Evolutionary conservation across 2,329 filamentous ascomycete species (phyloP), one percentile per base, ranked within the genome.

Genomic region (Scedosporium apiospermum): DNA sequence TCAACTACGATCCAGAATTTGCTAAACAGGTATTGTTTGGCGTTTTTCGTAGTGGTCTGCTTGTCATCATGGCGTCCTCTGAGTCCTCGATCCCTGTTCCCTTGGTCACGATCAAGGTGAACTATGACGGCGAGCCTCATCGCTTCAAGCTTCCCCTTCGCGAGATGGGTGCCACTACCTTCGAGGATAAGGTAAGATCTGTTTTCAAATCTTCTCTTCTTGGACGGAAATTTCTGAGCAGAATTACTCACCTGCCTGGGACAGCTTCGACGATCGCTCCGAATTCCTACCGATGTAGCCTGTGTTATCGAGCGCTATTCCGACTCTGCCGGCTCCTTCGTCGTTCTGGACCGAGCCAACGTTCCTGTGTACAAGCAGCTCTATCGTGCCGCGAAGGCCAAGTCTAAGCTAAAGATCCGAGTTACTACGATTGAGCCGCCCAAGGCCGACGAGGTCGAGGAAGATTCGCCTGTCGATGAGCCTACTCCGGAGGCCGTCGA

Each of bases 311-410:
- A 98, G 79, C 91, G 95, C 68, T 99, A 92, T 78, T 98, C 95
- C 67, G 95, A 99, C 76, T 97, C 92, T 67, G 90, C 91, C 67
- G 88, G 82, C 57, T 80, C 86, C 66, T 98, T 89, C 75, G 84
- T 98, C 67, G 81, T 84, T 55, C 87, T 99, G 64, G 89, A 96
- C 73, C 80, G 86, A 65, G 80, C 81, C 72, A 96, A 96, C 71
- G 77, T 84, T 7, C 82, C 90, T 57, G 90, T 96, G 70, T 99
- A 96, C 82, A 98, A 97, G 81, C 95, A 97, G 73, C 88, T 99
- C 51, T 93, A 95, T 74, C 89, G 95, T 70, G 95, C 95, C 67
- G 95, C 95, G 70, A 99, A 97, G 80, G 95, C 95, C 44, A 99
- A 99, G 82, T 87, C 93, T 67, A 99, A 98, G 87, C 87, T 99